Conservation (phyloP, 768 basidiomycete species). For the Lactarius quietus region DNA sequence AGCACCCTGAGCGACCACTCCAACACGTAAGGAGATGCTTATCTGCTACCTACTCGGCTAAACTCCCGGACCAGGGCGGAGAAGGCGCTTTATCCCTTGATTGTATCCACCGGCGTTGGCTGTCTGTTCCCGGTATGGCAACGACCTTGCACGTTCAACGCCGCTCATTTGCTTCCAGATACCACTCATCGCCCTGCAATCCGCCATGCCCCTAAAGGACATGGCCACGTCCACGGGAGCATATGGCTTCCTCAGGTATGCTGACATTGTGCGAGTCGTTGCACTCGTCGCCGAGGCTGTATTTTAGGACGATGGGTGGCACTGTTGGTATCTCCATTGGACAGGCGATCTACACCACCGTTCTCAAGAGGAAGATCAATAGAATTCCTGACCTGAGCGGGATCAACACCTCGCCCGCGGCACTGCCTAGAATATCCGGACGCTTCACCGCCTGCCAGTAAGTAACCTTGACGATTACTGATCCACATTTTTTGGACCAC, state of each 20-base stretch:
- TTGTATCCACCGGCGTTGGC: constrained; percentile 65
- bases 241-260: constrained; percentile 65
- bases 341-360: constrained; percentile 64
- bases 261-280: not conserved
- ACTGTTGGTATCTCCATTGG: constrained; percentile 73
- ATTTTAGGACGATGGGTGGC: constrained; percentile 61
- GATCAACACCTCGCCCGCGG: constrained; percentile 27
- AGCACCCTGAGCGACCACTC: constrained; percentile 59
- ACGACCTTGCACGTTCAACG: constrained; percentile 3
- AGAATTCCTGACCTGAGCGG: constrained; percentile 23
- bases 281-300: constrained; percentile 9
- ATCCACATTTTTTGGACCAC: not conserved
- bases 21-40: constrained; percentile 36
- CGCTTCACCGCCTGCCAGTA: constrained; percentile 29
- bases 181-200: constrained; percentile 73
- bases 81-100: constrained; percentile 60
- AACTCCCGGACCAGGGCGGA: constrained; percentile 39
- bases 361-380: constrained; percentile 33
- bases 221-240: constrained; percentile 80
- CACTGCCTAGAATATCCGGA: constrained; percentile 31
- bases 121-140: constrained; percentile 52
- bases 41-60: not conserved
- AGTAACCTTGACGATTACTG: not conserved
- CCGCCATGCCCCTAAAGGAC: constrained; percentile 82
- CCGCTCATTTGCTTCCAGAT: constrained; percentile 35